Base-by-base conservation (phyloP, 768 basidiomycete species). In the Clathrus columnatus region DNA sequence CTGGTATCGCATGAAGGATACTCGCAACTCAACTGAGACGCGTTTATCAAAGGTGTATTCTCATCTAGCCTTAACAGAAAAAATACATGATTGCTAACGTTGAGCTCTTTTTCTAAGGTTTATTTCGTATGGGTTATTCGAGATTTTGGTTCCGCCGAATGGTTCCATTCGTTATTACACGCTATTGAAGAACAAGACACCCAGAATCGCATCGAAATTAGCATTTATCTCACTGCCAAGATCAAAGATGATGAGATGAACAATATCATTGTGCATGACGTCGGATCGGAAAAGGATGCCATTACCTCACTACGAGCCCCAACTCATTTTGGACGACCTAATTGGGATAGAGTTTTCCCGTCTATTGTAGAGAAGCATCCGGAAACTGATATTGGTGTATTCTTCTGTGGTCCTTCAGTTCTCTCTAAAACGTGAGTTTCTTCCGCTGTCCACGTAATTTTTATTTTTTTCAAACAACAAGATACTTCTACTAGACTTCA, bases 91-190 rank as follows among this genome's bases (percentile, higher is more conserved):
- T 11, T 36, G 11, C 7, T 36, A 36, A 36, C n/a, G 43, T 8
- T 11, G 24, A 21, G 27, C 23, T 24, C 46, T 17, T 26, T 18
- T 7, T 57, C 29, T 7, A 24, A 77, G 77, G 83, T 90, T 48
- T 91, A 91, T 75, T 91, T 94, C 67, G 89, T 88, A 16, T 94
- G 91, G 92, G 91, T 94, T 64, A 95, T 95, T 66, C 86, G 90
- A 62, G 91, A 94, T 68, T 92, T 91, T 64, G 88, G 86, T 59
- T 79, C 79, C 36, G 88, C 89, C 4, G 89, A 91, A 67, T 92
- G 89, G 89, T 95, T 96, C 82, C 91, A 94, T 70, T 90, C 88
- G 6, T 81, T 97, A 27, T 74, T 97, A 57, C 83, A 89, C 61
- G 93, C 94, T 20, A 88, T 95, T 61, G 93, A 96, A 68, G 91